Base-by-base conservation (phyloP, 2,329 filamentous ascomycete genomes). In the Alternaria sp. region DNA sequence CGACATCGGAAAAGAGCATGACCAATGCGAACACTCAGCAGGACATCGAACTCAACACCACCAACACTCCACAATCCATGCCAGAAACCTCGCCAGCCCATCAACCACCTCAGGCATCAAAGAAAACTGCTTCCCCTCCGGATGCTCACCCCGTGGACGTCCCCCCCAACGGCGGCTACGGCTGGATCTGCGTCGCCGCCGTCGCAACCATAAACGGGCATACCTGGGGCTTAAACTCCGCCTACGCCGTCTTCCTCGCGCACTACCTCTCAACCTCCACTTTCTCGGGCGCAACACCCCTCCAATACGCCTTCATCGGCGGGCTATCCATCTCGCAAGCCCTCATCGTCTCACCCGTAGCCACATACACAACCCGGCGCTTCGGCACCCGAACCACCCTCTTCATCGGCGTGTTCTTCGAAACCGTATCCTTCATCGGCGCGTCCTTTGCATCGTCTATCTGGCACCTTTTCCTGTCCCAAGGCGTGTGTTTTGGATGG, bases 271-370 rank as follows among this genome's bases (percentile, higher is more conserved):
- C 84, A 17, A 86, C 85, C 52, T 82, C 88, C 56, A 83, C 85
- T 21, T 93, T 91, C 66, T 85, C 88, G 0, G 87, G 86, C 13
- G 86, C 90, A 3, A 88, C 87, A 0, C 80, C 86, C 3, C 84
- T 94, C 2, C 85, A 89, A 6, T 94, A 90, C 77, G 92, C 92
- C 44, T 93, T 95, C 74, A 85, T 95, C n/a, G 92, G 92, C 26
- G 89, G 89, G 0, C 81, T 92, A 0, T 90, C 88, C 28, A 87
- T 91, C 46, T 88, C 88, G 1, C 84, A 81, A 79, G 90, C 90
- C 2, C 83, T 94, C 62, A 76, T 92, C 8, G 80, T 92, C 26
- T 91, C 91, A 0, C 92, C 92, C 0, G 32, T 93, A 1, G 89
- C 88, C 6, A 93, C 90, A 0, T 77, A 85, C 8, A 85, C 83